These are phyloP conservation scores for Fraxinus xanthoxyloides DNA, from an alignment of 305 asterid species.

Conservation along the genomic window DNA sequence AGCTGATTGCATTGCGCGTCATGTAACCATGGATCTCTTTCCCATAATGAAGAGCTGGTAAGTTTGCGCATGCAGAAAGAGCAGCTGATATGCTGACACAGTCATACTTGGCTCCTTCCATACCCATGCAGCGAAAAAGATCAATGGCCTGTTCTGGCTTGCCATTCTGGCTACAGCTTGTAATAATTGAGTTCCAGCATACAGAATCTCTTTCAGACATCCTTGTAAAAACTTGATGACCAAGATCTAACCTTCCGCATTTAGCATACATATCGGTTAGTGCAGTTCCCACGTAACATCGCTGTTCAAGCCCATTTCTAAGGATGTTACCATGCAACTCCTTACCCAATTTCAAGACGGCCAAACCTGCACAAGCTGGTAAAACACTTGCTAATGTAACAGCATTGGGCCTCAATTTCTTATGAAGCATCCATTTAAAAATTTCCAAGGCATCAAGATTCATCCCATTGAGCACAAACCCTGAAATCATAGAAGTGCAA, in stretches of 20 bases:
- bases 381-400: conserved; percentile 72
- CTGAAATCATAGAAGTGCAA: conserved; percentile 80
- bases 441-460: conserved; percentile 52
- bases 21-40: conserved; percentile 73
- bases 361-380: conserved; percentile 86
- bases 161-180: conserved; percentile 64
- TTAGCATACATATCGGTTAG: conserved; percentile 82
- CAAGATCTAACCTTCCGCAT: conserved; percentile 72
- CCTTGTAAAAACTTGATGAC: conserved; percentile 47
- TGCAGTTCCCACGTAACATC: conserved; percentile 69
- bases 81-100: conserved; percentile 75
- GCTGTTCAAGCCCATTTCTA: conserved; percentile 50
- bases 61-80: conserved; percentile 70
- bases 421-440: conserved; percentile 45
- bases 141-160: conserved; percentile 66
- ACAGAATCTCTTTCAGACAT: conserved; percentile 60
- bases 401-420: conserved; percentile 73
- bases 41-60: conserved; percentile 57
- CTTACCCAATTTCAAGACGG: conserved; percentile 51
- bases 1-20: conserved; percentile 43
- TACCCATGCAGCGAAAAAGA: conserved; percentile 61
- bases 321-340: conserved; percentile 67
- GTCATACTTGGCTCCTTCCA: conserved; percentile 56
- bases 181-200: conserved; percentile 82
- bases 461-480: conserved; percentile 72